Conservation (phyloP, 2,329 filamentous ascomycete species). For the Colletotrichum filicis region DNA sequence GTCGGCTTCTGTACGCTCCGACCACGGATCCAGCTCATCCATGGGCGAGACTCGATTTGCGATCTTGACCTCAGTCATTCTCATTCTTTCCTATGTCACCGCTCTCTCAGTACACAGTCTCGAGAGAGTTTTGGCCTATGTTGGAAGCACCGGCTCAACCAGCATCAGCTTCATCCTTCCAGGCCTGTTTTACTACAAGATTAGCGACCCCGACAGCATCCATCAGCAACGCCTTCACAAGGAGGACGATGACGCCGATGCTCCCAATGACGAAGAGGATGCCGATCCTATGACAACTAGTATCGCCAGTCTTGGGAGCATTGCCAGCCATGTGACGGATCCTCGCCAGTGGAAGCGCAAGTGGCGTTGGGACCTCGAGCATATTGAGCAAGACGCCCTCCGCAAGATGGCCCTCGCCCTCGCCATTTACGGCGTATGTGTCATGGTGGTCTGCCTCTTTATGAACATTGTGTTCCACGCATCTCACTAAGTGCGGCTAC, state of each 20-base stretch:
- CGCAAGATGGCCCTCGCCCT: conserved; percentile 80
- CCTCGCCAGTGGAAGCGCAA: conserved; percentile 61
- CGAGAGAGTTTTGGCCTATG: conserved; percentile 92
- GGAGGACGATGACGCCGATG: conserved; percentile 87
- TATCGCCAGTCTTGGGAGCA: conserved; percentile 57
- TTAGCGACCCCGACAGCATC: conserved; percentile 87
- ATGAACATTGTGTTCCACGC: conserved; percentile 86
- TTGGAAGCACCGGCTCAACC: conserved; percentile 93
- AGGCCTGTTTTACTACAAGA: conserved; percentile 98
- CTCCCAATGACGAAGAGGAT: conserved; percentile 59
- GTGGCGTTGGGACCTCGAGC: conserved; percentile 70
- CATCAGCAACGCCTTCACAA: conserved; percentile 90
- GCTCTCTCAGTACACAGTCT: conserved; percentile 92
- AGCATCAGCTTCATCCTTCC: conserved; percentile 97
- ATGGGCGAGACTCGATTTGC: conserved; percentile 94
- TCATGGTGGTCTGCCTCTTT: conserved; percentile 89
- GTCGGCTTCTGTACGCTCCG: conserved; percentile 52
- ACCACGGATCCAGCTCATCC: conserved; percentile 64
- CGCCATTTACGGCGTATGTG: conserved; percentile 83
- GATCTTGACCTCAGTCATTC: conserved; percentile 85
- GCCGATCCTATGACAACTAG: conserved; percentile 55
- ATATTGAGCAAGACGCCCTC: conserved; percentile 73
- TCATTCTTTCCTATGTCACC: conserved; percentile 85
- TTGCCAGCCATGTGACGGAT: conserved; percentile 49
- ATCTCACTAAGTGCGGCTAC: conserved; percentile 59